Base-by-base conservation (phyloP, 441 rosid species). In the Euphorbia schlechtendalii region DNA sequence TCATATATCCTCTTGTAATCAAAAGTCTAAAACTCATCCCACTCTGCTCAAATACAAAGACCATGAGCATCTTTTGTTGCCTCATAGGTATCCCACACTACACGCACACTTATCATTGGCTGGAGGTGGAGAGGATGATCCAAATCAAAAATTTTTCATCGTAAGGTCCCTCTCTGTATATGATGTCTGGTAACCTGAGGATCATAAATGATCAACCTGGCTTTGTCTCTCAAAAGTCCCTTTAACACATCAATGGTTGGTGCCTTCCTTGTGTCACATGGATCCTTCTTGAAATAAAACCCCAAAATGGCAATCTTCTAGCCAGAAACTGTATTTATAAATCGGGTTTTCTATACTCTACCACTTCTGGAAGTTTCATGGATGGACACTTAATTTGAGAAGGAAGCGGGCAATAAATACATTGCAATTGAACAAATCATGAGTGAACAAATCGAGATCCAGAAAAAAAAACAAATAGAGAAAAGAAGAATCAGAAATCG, bases 221-320 rank as follows among this genome's bases (percentile, higher is more conserved):
- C 99, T 72, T 85, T 93, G 77, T 93, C 98, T 13, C 95, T 96
- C 79, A 90, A 69, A 55, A 93, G 78, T 22, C 98, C 98, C 80
- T 90, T 85, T 91, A 97, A 90, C 46, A 93, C 97, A 61, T 93
- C 98, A 56, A 90, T 93, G 58, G 97, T 96, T 0, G 97, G 96
- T 15, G 97, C 90, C 80, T 92, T 96, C 67, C 98, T 76, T 0
- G 98, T 92, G 80, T 92, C 98, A 30, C 98, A 96, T 0, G 97
- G 90, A 73, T 92, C 98, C 67, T 89, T 89, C 96, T 89, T 92
- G 84, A 92, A 92, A 30, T 96, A 96, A 10, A 92, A 92, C 1
- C 98, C 97, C 8, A 92, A 71, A 65, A 92, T 71, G 0, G 96
- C 96, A 28, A 92, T 84, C 83, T 88, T 92, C 81, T 92, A 89